Conservation (phyloP, 208 protist species). For the Endotrypanum monterogeii region DNA sequence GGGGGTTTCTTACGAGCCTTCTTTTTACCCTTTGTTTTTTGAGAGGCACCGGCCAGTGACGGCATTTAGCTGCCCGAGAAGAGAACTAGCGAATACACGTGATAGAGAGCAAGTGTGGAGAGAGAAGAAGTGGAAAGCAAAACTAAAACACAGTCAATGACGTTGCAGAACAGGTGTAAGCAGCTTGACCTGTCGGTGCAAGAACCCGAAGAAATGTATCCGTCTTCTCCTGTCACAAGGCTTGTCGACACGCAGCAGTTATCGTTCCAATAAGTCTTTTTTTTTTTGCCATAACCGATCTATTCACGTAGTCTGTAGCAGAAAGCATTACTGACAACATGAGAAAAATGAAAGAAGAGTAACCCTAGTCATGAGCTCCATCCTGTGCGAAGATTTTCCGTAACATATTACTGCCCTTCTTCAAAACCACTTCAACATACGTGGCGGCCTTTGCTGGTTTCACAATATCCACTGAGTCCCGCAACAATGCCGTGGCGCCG, state of each 20-base stretch:
- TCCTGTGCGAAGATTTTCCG: slow-evolving; percentile 27
- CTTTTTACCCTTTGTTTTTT: slow-evolving; percentile 36
- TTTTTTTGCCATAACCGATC: background rate
- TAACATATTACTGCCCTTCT: slow-evolving; percentile 32
- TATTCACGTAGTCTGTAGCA: background rate
- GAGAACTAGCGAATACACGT: background rate
- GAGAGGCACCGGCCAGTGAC: slow-evolving; percentile 1
- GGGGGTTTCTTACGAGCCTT: slow-evolving; percentile 33
- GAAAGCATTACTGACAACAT: background rate
- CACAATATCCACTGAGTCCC: slow-evolving; percentile 63
- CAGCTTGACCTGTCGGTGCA: background rate
- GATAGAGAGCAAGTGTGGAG: background rate
- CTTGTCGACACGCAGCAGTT: background rate
- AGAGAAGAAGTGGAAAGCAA: background rate
- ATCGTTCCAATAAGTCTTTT: background rate
- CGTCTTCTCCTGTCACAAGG: background rate
- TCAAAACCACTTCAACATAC: slow-evolving; percentile 51
- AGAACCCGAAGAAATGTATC: background rate
- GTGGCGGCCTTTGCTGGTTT: slow-evolving; percentile 44
- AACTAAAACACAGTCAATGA: background rate
- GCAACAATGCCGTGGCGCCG: slow-evolving; percentile 56
- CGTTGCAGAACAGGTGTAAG: background rate
- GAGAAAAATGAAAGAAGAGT: slow-evolving; percentile 13
- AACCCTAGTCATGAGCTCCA: slow-evolving; percentile 6
- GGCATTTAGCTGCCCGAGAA: slow-evolving; percentile 11